Conservation (phyloP, 129 eudicot species). For the Solidago caesia region DNA sequence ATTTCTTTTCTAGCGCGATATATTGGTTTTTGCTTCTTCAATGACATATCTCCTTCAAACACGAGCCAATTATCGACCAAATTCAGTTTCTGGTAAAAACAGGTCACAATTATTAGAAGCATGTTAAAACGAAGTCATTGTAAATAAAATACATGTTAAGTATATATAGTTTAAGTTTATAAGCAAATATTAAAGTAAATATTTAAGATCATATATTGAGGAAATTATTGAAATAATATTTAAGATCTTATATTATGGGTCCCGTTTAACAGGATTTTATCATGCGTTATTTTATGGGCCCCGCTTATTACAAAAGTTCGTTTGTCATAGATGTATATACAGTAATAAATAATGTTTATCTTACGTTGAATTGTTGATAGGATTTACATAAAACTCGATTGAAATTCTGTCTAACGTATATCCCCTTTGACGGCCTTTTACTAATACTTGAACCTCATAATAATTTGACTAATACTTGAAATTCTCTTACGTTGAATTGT, state of each 20-base stretch:
- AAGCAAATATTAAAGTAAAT: too few relatives aligned
- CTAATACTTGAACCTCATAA: neutral
- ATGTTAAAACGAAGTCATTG: neutral
- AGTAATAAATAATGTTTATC: too few relatives aligned
- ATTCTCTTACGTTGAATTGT: too few relatives aligned
- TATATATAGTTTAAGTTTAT: too few relatives aligned
- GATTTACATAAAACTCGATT: neutral
- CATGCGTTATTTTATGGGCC: too few relatives aligned
- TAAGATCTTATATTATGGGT: too few relatives aligned
- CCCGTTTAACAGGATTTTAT: too few relatives aligned
- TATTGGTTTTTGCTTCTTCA: constrained; percentile 45
- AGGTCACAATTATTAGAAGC: neutral
- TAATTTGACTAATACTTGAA: neutral
- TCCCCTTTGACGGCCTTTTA: constrained; percentile 4
- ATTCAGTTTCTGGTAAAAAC: constrained; percentile 41
- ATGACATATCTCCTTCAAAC: constrained; percentile 50
- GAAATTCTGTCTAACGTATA: neutral
- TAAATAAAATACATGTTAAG: neutral
- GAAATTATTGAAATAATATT: too few relatives aligned
- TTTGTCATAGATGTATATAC: too few relatives aligned
- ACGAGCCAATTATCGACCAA: constrained; percentile 58
- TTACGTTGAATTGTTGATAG: neutral
- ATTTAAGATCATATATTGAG: too few relatives aligned
- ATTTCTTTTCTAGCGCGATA: constrained; percentile 50
- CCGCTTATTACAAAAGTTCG: too few relatives aligned